Evolutionary conservation across 2,329 filamentous ascomycete genomes (phyloP).

Genomic region (Colletotrichum filicis): DNA sequence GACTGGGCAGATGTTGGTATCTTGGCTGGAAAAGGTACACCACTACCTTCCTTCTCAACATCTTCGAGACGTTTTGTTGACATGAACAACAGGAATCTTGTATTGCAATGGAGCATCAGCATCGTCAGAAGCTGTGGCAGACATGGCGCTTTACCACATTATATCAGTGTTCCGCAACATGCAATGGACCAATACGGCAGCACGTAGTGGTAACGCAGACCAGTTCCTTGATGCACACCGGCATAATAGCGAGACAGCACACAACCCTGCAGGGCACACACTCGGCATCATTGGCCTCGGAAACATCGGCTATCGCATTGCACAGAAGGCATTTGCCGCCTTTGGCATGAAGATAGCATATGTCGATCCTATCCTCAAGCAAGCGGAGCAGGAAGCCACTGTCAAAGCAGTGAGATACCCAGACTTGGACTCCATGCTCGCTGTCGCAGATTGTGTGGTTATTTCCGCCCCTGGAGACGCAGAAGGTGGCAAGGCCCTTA

Average conservation of each 20-base stretch:
- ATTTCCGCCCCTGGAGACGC: not conserved
- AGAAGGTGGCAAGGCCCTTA: not conserved
- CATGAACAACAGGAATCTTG: not conserved
- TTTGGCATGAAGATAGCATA: not conserved
- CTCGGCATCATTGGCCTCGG: not conserved
- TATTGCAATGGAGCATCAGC: constrained; percentile 48
- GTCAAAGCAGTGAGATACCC: not conserved
- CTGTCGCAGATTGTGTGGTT: not conserved
- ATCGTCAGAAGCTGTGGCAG: constrained; percentile 70
- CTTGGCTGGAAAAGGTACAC: not conserved
- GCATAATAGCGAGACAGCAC: not conserved
- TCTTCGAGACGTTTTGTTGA: not conserved
- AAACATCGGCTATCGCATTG: not conserved
- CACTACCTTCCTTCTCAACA: not conserved
- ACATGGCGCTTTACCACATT: constrained; percentile 69
- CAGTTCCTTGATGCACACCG: not conserved
- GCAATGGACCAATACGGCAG: constrained; percentile 63
- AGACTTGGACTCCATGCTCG: not conserved
- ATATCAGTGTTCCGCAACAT: constrained; percentile 68
- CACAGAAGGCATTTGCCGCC: not conserved
- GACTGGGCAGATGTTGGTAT: not conserved
- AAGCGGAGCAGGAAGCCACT: not conserved
- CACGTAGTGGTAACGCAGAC: constrained; percentile 53
- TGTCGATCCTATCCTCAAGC: not conserved
- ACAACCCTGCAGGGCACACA: not conserved